Conservation (phyloP, 2,329 filamentous ascomycete species). For the Chaetothyriales sp. region DNA sequence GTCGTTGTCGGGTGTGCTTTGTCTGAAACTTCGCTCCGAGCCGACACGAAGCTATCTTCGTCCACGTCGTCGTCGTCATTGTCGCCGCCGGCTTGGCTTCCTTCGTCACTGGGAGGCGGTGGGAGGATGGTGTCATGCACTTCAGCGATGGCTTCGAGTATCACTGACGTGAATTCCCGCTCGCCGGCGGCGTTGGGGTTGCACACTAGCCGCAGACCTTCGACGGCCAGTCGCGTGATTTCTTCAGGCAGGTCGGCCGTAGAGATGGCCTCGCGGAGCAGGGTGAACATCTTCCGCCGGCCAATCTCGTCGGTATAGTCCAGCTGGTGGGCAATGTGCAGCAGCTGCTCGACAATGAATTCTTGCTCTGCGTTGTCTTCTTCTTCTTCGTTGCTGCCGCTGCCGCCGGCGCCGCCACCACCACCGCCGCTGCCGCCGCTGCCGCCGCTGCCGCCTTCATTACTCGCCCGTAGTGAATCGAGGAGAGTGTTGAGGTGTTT, state of each 20-base stretch:
- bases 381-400: constrained; percentile 51
- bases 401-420: constrained; percentile 26
- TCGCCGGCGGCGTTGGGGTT: constrained; percentile 41
- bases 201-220: constrained; percentile 71
- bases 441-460: constrained; percentile 29
- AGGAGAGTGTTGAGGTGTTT: constrained; percentile 53
- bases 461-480: constrained; percentile 20
- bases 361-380: constrained; percentile 82
- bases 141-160: constrained; percentile 88
- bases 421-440: constrained; percentile 44
- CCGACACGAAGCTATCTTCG: constrained; percentile 89
- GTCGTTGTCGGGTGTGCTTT: constrained; percentile 39
- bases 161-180: constrained; percentile 37
- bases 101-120: constrained; percentile 21
- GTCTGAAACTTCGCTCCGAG: constrained; percentile 67
- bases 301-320: constrained; percentile 98
- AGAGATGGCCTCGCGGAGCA: constrained; percentile 73
- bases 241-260: constrained; percentile 83
- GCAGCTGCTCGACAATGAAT: constrained; percentile 88
- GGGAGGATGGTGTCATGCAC: constrained; percentile 81
- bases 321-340: constrained; percentile 79
- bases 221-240: constrained; percentile 73
- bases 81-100: constrained; percentile 58
- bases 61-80: constrained; percentile 37
- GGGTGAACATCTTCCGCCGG: constrained; percentile 84